Percentiles rank a stretch among this genome's conserved stretches.
Conservation (phyloP, 805 yeast species). For the Lachancea meyersii region DNA sequence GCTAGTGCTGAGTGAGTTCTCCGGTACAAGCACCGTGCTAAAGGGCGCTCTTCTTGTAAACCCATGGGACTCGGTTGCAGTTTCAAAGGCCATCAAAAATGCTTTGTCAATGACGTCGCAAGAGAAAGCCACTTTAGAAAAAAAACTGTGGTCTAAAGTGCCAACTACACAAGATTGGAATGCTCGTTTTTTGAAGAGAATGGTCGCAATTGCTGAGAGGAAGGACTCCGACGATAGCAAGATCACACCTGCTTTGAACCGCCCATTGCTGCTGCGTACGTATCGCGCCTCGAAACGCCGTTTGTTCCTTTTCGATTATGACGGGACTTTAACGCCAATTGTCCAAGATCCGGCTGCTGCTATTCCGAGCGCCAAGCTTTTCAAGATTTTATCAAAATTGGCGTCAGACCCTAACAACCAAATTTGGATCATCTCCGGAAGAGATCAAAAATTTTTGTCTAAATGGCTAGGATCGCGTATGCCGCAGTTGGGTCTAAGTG, state of each 20-base stretch:
- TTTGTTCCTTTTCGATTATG: conserved; percentile 88
- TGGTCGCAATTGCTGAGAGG: conserved; percentile 36
- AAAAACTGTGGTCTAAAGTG: conserved; percentile 56
- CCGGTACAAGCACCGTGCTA: conserved; percentile 74
- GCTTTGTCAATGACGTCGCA: conserved; percentile 51
- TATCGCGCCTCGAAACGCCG: conserved; percentile 61
- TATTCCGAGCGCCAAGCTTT: conserved; percentile 74
- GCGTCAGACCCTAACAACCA: conserved; percentile 73
- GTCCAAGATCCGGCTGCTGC: conserved; percentile 98
- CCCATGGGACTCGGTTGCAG: conserved; percentile 96
- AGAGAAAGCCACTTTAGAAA: conserved; percentile 42
- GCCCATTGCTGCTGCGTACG: conserved; percentile 53
- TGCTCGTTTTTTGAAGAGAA: conserved; percentile 47
- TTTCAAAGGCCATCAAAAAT: conserved; percentile 74
- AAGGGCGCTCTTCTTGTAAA: conserved; percentile 76
- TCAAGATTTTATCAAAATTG: conserved; percentile 51
- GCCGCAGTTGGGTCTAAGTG: conserved; percentile 70
- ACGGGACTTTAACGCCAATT: conserved; percentile 95
- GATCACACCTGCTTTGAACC: conserved; percentile 76
- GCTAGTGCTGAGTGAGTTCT: conserved; percentile 82
- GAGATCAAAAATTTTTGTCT: conserved; percentile 86
- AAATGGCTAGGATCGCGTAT: conserved; percentile 74
- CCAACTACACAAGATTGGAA: conserved; percentile 81
- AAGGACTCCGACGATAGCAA: conserved; percentile 41
- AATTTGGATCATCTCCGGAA: conserved; percentile 93